These are phyloP conservation scores for Tulasnella sp. DNA, from an alignment of 768 basidiomycete species.

Conservation along the genomic window DNA sequence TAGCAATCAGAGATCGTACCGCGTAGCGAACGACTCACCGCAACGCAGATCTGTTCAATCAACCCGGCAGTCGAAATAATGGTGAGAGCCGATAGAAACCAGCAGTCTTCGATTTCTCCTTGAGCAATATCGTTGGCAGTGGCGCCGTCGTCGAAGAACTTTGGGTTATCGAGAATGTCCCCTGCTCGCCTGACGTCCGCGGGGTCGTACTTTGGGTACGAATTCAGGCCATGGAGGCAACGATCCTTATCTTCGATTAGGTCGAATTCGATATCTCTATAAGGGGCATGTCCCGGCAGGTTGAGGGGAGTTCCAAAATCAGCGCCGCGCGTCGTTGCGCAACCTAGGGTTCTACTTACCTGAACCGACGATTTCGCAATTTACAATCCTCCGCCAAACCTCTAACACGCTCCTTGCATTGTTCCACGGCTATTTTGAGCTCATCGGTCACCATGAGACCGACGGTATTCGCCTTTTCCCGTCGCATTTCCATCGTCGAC, in stretches of 20 bases:
- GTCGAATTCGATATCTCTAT: constrained; percentile 47
- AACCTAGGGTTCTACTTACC: constrained; percentile 27
- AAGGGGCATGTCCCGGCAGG: too few relatives aligned
- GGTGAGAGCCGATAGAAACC: constrained; percentile 42
- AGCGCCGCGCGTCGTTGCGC: not conserved
- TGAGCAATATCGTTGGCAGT: constrained; percentile 38
- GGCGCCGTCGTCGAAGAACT: constrained; percentile 37
- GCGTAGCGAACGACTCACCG: constrained; percentile 23
- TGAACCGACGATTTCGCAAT: constrained; percentile 37
- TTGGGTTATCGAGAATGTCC: constrained; percentile 40
- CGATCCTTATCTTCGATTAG: constrained; percentile 31
- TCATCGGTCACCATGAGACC: constrained; percentile 37
- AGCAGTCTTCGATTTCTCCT: constrained; percentile 40
- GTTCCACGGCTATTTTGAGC: constrained; percentile 34
- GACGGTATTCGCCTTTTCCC: constrained; percentile 14
- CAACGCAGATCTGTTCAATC: constrained; percentile 42
- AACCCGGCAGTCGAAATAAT: constrained; percentile 37
- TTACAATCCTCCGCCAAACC: constrained; percentile 37
- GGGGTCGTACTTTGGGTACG: constrained; percentile 21
- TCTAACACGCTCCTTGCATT: constrained; percentile 35
- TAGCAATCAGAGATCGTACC: not conserved
- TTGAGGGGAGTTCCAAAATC: too few relatives aligned
- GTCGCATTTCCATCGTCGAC: not conserved
- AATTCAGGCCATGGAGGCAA: constrained; percentile 33
- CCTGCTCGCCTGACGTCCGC: constrained; percentile 38